A percentile compares a stretch with the other conserved stretches of the same genome.
These are phyloP conservation scores for Echinochloa phyllopogon DNA, from an alignment of 176 grass and related monocot species.

Conservation along the genomic window DNA sequence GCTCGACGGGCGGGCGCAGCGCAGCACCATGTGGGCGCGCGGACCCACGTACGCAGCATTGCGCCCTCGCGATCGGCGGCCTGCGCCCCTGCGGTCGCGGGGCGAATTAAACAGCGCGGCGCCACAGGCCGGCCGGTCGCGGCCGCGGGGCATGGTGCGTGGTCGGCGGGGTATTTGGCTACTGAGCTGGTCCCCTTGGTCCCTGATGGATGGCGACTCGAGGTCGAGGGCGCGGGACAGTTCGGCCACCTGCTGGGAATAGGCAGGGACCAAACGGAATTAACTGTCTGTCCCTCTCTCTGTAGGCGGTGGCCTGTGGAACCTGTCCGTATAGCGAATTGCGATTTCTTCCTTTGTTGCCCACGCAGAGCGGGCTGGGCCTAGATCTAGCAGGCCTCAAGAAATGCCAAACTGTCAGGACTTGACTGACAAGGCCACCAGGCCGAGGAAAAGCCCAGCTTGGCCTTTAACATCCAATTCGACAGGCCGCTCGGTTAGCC, in stretches of 20 bases:
- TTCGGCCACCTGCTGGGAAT: neutral
- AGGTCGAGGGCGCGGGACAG: neutral
- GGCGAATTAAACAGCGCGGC: neutral
- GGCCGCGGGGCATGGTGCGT: neutral
- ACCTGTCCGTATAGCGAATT: too few species aligned
- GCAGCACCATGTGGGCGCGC: constrained; percentile 40
- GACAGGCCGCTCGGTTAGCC: too few species aligned
- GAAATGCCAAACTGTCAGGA: too few species aligned
- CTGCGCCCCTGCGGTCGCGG: neutral
- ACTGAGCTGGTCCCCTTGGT: neutral
- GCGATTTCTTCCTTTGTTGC: too few species aligned
- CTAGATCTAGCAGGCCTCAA: too few species aligned
- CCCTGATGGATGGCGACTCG: neutral
- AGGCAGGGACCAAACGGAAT: neutral
- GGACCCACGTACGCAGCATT: neutral
- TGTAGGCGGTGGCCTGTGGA: neutral
- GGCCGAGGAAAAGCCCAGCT: too few species aligned
- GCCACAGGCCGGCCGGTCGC: neutral
- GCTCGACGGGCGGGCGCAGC: neutral
- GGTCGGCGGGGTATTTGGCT: constrained; percentile 43
- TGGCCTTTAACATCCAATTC: too few species aligned
- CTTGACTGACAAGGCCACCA: too few species aligned
- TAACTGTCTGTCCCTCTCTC: neutral
- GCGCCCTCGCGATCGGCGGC: neutral
- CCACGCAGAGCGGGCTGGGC: too few species aligned